Conservation (phyloP, 2,329 filamentous ascomycete genomes). For the Colletotrichum musae region DNA sequence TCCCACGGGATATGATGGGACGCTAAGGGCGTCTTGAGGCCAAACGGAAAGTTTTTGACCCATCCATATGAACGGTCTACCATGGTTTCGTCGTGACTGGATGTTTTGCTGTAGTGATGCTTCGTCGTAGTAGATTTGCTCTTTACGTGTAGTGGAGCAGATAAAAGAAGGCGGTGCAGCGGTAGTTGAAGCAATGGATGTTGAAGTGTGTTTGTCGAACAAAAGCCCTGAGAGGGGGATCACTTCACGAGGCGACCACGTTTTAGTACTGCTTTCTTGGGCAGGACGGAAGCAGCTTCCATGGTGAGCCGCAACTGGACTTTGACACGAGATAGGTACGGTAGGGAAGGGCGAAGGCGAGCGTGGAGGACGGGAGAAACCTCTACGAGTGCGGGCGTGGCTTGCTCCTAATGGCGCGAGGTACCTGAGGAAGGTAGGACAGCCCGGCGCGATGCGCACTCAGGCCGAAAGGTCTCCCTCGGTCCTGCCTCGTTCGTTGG, state of each 20-base stretch:
- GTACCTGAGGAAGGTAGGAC: constrained; percentile 10
- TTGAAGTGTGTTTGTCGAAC: too few species aligned
- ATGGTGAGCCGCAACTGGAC: constrained; percentile 13
- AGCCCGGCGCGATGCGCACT: constrained; percentile 3
- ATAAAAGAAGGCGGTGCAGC: background rate
- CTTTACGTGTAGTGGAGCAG: too few species aligned
- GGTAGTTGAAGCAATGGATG: too few species aligned
- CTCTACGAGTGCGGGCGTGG: background rate
- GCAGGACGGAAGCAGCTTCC: constrained; percentile 11
- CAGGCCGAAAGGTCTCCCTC: constrained; percentile 4
- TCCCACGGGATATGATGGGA: background rate
- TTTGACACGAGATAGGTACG: constrained; percentile 7
- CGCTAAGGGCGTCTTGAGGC: too few species aligned
- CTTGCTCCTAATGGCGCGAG: background rate
- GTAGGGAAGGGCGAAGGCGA: background rate
- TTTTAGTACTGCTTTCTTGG: constrained; percentile 8
- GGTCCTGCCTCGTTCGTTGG: background rate
- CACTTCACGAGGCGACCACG: constrained; percentile 5
- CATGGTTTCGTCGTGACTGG: too few species aligned
- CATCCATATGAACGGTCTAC: too few species aligned
- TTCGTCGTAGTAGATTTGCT: too few species aligned
- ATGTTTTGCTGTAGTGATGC: too few species aligned
- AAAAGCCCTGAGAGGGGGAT: background rate
- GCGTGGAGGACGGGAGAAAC: background rate
- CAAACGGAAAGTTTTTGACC: too few species aligned